Base-by-base conservation (phyloP, 768 basidiomycete genomes). In the Lactifluus echinatus region DNA sequence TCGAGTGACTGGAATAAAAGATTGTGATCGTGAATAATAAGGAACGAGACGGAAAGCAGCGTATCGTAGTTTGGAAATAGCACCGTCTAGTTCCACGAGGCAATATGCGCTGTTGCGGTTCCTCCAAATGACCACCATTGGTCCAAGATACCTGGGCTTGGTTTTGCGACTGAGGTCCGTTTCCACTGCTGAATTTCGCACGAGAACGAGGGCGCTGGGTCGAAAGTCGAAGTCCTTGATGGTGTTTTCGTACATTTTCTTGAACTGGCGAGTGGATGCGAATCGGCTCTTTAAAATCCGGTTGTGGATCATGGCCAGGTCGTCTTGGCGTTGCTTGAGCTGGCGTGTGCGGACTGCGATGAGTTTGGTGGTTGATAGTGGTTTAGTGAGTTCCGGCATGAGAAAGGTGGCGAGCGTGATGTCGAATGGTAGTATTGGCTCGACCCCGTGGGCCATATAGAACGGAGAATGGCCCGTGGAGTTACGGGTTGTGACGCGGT, bases 191-290 rank as follows among this genome's bases (percentile, higher is more conserved):
- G 69, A 69, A 52, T 78, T 76, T 4, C 67, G 48, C 0, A 75
- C 65, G 0, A 79, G 62, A 0, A 75, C 72, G 72, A 75, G 21
- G n/a, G n/a, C n/a, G n/a, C n/a, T n/a, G n/a, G n/a, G n/a, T n/a
- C n/a, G n/a, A n/a, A n/a, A n/a, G n/a, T 64, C 42, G 11, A 49
- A 67, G 17, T 65, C 53, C 0, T 43, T 52, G n/a, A 72, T 67
- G 0, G 51, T 61, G 0, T 57, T 46, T 2, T 48, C 10, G 48
- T 54, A 59, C 7, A 54, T 57, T 33, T 66, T 53, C 33, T 71
- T 67, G 36, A 71, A 69, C 59, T 45, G 23, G 59, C 64, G 1
- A 66, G 63, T 2, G 51, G n/a, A n/a, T n/a, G n/a, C n/a, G n/a
- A n/a, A n/a, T n/a, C n/a, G n/a, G n/a, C n/a, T n/a, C n/a, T n/a